Base-by-base conservation (phyloP, 495 filamentous ascomycete species). In the Hyaloscypha finlandica region DNA sequence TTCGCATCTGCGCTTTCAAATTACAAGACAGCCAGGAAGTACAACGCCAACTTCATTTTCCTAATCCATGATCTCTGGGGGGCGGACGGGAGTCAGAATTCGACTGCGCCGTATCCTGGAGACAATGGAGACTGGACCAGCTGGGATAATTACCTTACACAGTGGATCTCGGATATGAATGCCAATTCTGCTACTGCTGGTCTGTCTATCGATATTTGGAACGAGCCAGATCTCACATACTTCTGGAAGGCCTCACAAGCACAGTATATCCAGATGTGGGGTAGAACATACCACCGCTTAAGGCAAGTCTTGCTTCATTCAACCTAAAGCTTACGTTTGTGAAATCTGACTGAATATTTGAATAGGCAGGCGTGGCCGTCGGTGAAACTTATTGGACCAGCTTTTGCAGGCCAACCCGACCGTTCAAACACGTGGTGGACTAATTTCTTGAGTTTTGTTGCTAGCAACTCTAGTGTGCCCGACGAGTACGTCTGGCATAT, bases 1-100 rank as follows among this genome's bases (percentile, higher is more conserved):
- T 74, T 83, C 39, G 54, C 75, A 22, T 79, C 77, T 5, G 74
- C 76, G 1, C 63, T 79, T 12, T 79, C 73, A 32, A 80, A 83
- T 64, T 83, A 79, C 55, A 59, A 71, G 12, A 78, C 75, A 6
- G 63, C 71, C 4, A 77, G 77, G 31, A 70, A 76, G 53, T 75
- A 77, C 55, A 74, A 71, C 33, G 80, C 71, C 11, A 65, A 66
- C 19, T 83, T 80, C 55, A 77, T 80, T 37, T 59, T 83, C 11
- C 70, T 83, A 1, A 72, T 72, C 2, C 77, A 80, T 58, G 81
- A 81, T 67, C 61, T 83, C 1, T 82, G 78, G 77, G 80, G 81
- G 16, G 73, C 77, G 0, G 79, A 70, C 57, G 68, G 68, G 77
- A 66, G 64, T 65, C 59, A 63, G 70, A 75, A 76, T 33, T 71